These are phyloP conservation scores for Colletotrichum abscissum DNA, from an alignment of 2,329 filamentous ascomycete species.

Conservation along the genomic window DNA sequence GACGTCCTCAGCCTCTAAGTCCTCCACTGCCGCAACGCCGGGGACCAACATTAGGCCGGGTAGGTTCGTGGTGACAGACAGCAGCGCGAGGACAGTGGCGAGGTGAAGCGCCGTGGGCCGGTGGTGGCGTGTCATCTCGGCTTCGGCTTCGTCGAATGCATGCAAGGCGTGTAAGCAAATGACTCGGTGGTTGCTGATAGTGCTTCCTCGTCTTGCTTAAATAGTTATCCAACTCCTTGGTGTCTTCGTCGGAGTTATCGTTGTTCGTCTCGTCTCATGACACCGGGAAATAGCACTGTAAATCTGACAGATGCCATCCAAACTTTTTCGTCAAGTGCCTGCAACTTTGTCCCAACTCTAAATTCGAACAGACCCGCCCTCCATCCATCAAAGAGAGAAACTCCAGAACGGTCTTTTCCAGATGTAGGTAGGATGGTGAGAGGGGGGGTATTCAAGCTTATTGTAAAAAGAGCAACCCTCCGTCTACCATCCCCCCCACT, in stretches of 20 bases:
- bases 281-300: not conserved
- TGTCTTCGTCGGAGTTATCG: not conserved
- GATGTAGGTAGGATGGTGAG: not conserved
- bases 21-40: conserved; percentile 11
- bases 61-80: not conserved
- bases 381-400: too few species aligned
- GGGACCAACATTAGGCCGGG: not conserved
- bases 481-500: too few species aligned
- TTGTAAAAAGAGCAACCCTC: not conserved
- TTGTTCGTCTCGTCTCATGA: not conserved
- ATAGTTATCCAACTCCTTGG: not conserved
- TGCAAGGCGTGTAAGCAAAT: too few species aligned
- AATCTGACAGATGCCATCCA: not conserved
- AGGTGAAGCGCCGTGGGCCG: not conserved
- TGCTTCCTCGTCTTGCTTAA: not conserved
- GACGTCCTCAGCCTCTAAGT: conserved; percentile 28
- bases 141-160: not conserved
- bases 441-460: not conserved
- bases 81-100: conserved; percentile 1
- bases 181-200: not conserved
- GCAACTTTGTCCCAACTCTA: not conserved
- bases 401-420: not conserved
- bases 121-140: conserved; percentile 13
- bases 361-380: not conserved
- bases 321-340: not conserved